A percentile compares a stretch with the other conserved stretches of the same genome.
Evolutionary conservation across 768 basidiomycete species (phyloP).

Genomic region (Lactarius indigo): DNA sequence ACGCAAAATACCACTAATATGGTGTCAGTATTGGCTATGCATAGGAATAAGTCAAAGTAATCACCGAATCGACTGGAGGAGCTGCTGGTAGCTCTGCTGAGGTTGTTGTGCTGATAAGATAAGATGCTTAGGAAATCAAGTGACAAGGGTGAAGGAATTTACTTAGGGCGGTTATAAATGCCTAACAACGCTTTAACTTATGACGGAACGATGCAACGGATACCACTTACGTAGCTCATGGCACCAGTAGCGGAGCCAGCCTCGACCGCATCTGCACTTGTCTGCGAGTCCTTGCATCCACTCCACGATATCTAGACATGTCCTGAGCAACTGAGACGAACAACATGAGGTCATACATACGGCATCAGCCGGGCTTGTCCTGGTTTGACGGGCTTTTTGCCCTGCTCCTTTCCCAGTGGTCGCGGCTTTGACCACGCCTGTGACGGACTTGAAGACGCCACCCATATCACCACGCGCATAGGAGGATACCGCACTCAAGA

Average conservation of each 20-base stretch:
- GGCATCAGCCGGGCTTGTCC: constrained; percentile 86
- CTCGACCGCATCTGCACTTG: constrained; percentile 76
- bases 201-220: neutral
- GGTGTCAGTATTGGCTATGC: neutral
- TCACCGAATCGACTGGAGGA: constrained; percentile 56
- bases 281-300: constrained; percentile 82
- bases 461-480: constrained; percentile 79
- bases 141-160: constrained; percentile 26
- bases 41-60: constrained; percentile 6
- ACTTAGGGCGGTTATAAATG: constrained; percentile 63
- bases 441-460: constrained; percentile 70
- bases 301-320: constrained; percentile 69
- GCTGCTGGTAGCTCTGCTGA: constrained; percentile 60
- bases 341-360: constrained; percentile 44
- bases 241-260: constrained; percentile 72
- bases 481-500: constrained; percentile 72
- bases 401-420: constrained; percentile 65
- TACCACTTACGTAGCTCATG: constrained; percentile 66
- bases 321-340: constrained; percentile 3
- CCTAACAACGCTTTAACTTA: constrained; percentile 32
- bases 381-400: constrained; percentile 46
- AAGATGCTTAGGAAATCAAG: neutral
- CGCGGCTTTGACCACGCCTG: constrained; percentile 71
- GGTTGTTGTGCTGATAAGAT: constrained; percentile 42
- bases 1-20: constrained; percentile 47